Evolutionary conservation across 139 green algal species (phyloP), one percentile per base, ranked within the genome.

Genomic region (Micromonas pusilla): DNA sequence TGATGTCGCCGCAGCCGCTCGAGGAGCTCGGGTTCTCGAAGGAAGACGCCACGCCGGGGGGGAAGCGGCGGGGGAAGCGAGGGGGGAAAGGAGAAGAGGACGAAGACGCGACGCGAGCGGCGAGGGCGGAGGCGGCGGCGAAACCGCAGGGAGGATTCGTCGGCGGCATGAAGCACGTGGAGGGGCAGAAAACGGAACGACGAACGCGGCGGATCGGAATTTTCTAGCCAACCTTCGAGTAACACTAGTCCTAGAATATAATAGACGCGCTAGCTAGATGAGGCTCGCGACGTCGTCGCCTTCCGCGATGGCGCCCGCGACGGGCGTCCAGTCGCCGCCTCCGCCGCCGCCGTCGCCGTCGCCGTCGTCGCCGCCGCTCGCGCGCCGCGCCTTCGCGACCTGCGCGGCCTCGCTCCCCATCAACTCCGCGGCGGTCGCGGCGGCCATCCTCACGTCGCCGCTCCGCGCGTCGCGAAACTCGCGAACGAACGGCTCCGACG

Each of bases 1-100:
- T 77, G 21, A 97, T 97, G 92, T 88, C 87, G 19, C 66, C 79
- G 30, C 89, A 97, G 36, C 81, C 88, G 31, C 73, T 97, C 16
- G 19, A 70, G 26, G 86, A 95, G 39, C 83, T 97, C 5, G 92
- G 92, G 0, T 91, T 95, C 53, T 67, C 71, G 21, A 77, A 88
- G 45, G 31, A 72, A 28, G 66, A 73, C 62, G 73, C 45, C 0
- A 6, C 26, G 6, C 45, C 23, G 26, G 25, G 25, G 60, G 60
- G 71, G 16, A 78, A 57, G 45, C n/a, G n/a, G n/a, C n/a, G n/a
- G n/a, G n/a, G n/a, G n/a, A n/a, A n/a, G n/a, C n/a, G n/a, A n/a
- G n/a, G n/a, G n/a, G n/a, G n/a, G n/a, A n/a, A 57, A 57, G 9
- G 45, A 57, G 45, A 57, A 57, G 16, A 57, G 16, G 45, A 16